phyloP scores from a whole-genome alignment of 768 basidiomycete genomes.

The Leccinum subtestaceum region DNA sequence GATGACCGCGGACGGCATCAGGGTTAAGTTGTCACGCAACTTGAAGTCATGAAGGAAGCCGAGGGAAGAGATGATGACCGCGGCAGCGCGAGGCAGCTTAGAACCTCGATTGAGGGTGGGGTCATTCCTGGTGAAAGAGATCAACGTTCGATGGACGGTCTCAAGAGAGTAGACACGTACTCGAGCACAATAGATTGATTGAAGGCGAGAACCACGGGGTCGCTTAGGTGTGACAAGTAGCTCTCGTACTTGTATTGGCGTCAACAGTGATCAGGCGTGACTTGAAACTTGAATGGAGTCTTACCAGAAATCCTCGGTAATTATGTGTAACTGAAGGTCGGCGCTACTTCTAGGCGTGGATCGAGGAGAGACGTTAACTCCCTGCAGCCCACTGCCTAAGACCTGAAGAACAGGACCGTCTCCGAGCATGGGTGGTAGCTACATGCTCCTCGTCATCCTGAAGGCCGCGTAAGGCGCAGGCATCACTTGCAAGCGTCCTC shows the following conservation, averaged over 20 bases:
- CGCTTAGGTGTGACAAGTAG: constrained; percentile 62
- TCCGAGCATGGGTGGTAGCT: no score
- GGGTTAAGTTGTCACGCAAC: constrained; percentile 69
- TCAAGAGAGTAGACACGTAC: constrained; percentile 43
- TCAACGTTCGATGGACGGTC: neutral
- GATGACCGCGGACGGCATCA: constrained; percentile 70
- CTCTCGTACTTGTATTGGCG: constrained; percentile 17
- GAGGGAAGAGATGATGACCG: constrained; percentile 83
- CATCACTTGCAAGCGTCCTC: constrained; percentile 85
- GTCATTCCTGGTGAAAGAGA: constrained; percentile 61
- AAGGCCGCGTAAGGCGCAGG: constrained; percentile 74
- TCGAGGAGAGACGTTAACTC: constrained; percentile 40
- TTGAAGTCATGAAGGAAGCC: constrained; percentile 87
- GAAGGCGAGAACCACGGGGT: constrained; percentile 89
- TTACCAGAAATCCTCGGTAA: constrained; percentile 94
- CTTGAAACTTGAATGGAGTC: constrained; percentile 13
- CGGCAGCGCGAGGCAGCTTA: constrained; percentile 85
- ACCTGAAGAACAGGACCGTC: constrained; percentile 82
- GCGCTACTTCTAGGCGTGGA: neutral
- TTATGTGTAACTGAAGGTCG: constrained; percentile 44
- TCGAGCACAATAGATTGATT: constrained; percentile 98
- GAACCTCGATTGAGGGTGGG: constrained; percentile 82
- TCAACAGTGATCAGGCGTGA: neutral
- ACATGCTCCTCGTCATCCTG: constrained; percentile 25
- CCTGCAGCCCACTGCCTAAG: constrained; percentile 67